Percentiles rank a stretch among this genome's conserved stretches.
Evolutionary conservation across 345 rosid genomes (phyloP).

Genomic region (Anacardium occidentale): DNA sequence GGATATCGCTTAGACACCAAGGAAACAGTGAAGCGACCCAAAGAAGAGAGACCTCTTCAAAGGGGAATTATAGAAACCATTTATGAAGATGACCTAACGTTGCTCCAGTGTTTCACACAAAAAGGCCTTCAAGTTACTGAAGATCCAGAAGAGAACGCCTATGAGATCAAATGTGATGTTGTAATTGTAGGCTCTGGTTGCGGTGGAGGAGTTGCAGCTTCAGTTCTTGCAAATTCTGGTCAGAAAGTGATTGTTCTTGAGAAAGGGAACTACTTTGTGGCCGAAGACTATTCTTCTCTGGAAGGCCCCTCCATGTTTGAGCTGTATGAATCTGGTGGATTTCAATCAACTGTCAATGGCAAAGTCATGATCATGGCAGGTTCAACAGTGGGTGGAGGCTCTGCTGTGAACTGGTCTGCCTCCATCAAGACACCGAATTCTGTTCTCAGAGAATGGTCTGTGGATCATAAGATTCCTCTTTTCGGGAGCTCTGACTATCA

Average conservation of each 20-base stretch:
- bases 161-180: constrained; percentile 58
- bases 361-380: constrained; percentile 52
- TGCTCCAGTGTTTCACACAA: constrained; percentile 39
- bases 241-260: constrained; percentile 57
- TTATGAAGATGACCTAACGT: constrained; percentile 39
- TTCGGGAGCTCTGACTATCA: constrained; percentile 43
- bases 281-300: constrained; percentile 50
- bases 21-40: constrained; percentile 21
- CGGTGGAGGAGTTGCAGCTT: constrained; percentile 79
- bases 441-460: constrained; percentile 57
- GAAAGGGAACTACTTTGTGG: constrained; percentile 63
- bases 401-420: constrained; percentile 67
- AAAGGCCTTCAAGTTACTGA: constrained; percentile 53
- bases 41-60: constrained; percentile 48
- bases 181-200: constrained; percentile 65
- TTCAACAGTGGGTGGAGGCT: constrained; percentile 67
- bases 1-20: constrained; percentile 48
- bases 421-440: constrained; percentile 48
- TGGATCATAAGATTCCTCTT: constrained; percentile 39
- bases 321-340: constrained; percentile 46
- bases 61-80: constrained; percentile 53
- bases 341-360: constrained; percentile 45
- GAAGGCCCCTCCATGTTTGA: constrained; percentile 67
- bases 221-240: constrained; percentile 60
- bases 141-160: constrained; percentile 32